Evolutionary conservation across 2,329 filamentous ascomycete species (phyloP), one percentile per base, ranked within the genome.

Genomic region (Ceratocystis diversiconidia): DNA sequence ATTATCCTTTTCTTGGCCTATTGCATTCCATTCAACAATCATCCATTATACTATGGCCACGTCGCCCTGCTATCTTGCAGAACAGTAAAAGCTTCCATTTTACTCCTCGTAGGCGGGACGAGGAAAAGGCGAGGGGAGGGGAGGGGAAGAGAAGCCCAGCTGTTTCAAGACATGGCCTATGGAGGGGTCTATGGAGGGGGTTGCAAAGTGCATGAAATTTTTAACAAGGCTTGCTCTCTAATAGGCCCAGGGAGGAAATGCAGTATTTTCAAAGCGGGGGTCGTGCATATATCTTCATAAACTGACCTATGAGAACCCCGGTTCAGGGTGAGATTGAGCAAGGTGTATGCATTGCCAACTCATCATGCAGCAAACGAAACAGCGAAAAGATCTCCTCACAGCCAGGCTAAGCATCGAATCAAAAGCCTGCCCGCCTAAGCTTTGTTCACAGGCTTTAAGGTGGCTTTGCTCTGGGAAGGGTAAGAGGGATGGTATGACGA

Each of bases 301-400:
- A 41, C 61, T 44, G 48, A 63, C 66, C 66, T 67, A 67, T 67
- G 19, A 60, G 43, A 67, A 65, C 66, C 66, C 66, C 41, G 63
- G 66, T 66, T 55, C 25, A 59, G 22, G 62, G 50, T 55, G 64
- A 62, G 66, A 67, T 67, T 57, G 66, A 67, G 66, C 64, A 50
- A 62, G 50, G 52, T 22, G 41, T 60, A 68, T 68, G 66, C 66
- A 68, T 17, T 68, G 66, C 66, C 66, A 68, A 65, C 66, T 63
- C 66, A 68, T 41, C 66, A 64, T 68, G 66, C 66, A 68, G 63
- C 59, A 43, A 22, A 41, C 57, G 66, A 65, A 67, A 65, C 63
- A 44, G 48, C 52, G 32, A 59, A 55, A 55, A 17, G 57, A 44
- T 28, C 43, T 59, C n/a, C n/a, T 50, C 32, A 61, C 25, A 62